Percentiles rank a stretch among this genome's conserved stretches.
Evolutionary conservation across 192 early-diverging fungal species (phyloP).

Genomic region (Backusella mclennaniae): DNA sequence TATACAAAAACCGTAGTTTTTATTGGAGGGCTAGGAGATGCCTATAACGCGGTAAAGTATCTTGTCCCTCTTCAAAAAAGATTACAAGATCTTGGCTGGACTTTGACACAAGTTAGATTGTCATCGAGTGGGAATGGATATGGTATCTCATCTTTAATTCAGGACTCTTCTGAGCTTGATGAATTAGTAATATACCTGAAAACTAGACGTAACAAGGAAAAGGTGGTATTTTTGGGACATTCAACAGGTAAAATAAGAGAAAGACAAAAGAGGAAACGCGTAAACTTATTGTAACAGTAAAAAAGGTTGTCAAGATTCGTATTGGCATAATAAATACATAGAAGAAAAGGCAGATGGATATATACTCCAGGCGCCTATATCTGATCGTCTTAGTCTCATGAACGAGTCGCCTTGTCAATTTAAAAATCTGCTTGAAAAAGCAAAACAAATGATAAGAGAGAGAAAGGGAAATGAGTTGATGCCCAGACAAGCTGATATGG

Average conservation of each 20-base stretch:
- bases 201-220: constrained; percentile 26
- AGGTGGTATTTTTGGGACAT: constrained; percentile 46
- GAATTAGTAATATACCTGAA: constrained; percentile 29
- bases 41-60: constrained; percentile 41
- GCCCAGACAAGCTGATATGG: constrained; percentile 29
- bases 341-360: constrained; percentile 26
- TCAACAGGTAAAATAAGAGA: constrained; percentile 31
- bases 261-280: background rate
- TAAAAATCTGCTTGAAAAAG: constrained; percentile 25
- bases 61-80: constrained; percentile 23
- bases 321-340: constrained; percentile 31
- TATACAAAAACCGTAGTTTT: constrained; percentile 33
- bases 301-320: constrained; percentile 31
- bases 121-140: constrained; percentile 45
- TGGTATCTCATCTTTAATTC: constrained; percentile 31
- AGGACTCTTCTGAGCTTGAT: constrained; percentile 40
- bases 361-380: constrained; percentile 44
- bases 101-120: constrained; percentile 41
- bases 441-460: constrained; percentile 36
- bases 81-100: constrained; percentile 23
- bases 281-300: background rate
- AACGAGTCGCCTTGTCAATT: constrained; percentile 4
- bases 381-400: constrained; percentile 38
- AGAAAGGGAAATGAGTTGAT: constrained; percentile 39
- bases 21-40: constrained; percentile 41